These are phyloP conservation scores for Colletotrichum sp. DNA, from an alignment of 2,329 filamentous ascomycete genomes.

Conservation along the genomic window DNA sequence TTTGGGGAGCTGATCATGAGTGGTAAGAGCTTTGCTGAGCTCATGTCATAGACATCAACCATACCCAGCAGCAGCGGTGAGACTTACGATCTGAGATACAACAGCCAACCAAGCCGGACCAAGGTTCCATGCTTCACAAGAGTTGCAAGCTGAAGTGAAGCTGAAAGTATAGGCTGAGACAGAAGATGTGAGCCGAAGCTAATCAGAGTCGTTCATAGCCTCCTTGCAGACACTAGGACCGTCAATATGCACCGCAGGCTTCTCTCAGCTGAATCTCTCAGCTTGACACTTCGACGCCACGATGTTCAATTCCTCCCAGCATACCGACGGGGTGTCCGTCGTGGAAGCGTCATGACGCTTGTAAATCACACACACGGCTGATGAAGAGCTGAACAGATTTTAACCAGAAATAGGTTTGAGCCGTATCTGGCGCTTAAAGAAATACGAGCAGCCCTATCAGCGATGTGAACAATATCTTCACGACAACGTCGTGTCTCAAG, in stretches of 20 bases:
- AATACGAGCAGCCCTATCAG: background rate
- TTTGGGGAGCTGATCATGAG: rapidly evolving
- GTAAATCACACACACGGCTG: background rate
- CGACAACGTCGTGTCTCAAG: background rate
- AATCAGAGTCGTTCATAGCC: background rate
- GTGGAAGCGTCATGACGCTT: too few species aligned
- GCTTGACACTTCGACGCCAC: background rate
- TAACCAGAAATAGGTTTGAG: background rate
- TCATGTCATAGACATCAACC: background rate
- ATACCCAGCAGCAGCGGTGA: background rate
- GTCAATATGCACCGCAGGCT: background rate
- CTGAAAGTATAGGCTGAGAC: background rate
- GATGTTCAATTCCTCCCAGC: background rate
- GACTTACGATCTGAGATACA: background rate
- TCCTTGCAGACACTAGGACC: background rate
- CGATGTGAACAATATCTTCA: background rate
- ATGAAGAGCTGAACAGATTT: background rate
- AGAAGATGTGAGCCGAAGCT: background rate
- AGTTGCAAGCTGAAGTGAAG: background rate
- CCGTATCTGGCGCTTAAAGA: background rate
- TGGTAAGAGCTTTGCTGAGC: background rate
- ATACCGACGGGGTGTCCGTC: background rate
- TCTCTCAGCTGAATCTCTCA: background rate
- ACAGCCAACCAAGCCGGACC: background rate
- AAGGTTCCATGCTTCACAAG: background rate